Evolutionary conservation across 306 rosid species (phyloP), one percentile per base, ranked within the genome.

Genomic region (Geum urbanum): DNA sequence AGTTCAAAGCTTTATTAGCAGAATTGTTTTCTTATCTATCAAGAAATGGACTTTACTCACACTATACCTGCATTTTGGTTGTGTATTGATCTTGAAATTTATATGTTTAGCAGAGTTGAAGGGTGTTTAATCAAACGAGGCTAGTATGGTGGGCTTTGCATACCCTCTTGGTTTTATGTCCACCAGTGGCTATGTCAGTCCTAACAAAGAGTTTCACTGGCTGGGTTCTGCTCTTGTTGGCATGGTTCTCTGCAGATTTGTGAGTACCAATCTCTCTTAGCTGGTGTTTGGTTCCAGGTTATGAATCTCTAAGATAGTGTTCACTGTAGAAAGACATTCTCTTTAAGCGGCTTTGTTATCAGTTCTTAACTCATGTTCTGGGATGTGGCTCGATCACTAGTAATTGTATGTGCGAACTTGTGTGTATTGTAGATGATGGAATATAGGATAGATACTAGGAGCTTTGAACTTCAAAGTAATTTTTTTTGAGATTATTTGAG

Each of bases 201-300:
- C 82, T 44, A 79, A 71, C 72, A 83, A 83, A 74, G 89, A 81
- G 79, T 51, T 83, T 70, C 95, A 83, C 63, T 86, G 86, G 92
- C 72, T 86, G 80, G 86, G 69, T 3, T 84, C 88, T 56, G 79
- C 82, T 24, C 55, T 84, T 41, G 27, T 86, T 18, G 97, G 97
- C 74, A 78, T 89, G 72, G 6, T 87, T 76, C 74, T 80, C 78
- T 84, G 95, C 85, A 69, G 67, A 67, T 58, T 87, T 84, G 97
- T 92, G 76, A 92, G 97, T 84, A 18, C 55, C 40, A 54, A 41
- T 69, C 57, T 66, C 57, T 66, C n/a, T 35, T 0, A 43, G 20
- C 6, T 40, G 10, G 27, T 24, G 27, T 59, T 40, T 53, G 20
- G 9, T 9, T 12, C 5, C 62, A 6, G 22, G 62, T 37, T 56